Evolutionary conservation across 371 early-diverging fungal species (phyloP), one percentile per base, ranked within the genome.

Genomic region (Syncephalis fuscata): DNA sequence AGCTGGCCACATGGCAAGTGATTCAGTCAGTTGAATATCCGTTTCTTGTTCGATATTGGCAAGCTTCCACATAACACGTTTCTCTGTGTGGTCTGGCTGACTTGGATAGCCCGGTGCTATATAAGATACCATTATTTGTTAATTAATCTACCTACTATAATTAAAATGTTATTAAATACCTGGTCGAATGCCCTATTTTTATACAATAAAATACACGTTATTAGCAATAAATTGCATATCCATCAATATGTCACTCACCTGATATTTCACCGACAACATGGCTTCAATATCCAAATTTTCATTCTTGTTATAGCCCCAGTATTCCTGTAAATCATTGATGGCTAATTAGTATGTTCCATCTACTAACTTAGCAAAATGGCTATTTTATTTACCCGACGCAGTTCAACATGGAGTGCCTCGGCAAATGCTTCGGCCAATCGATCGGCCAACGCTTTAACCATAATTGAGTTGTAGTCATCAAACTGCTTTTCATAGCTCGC

Each of bases 391-490:
- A 32, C 32, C 4, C 73, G 78, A 21, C 92, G 80, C 42, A 91
- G 78, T 48, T 82, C 74, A 54, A 84, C 81, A 60, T 92, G 92
- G 46, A 92, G 55, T 45, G 73, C 68, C 61, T 92, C 92, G 2
- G 92, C 89, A 60, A 88, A 71, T 0, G 89, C 91, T 58, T 92
- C 92, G 0, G 89, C 90, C 39, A 92, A 62, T 55, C 92, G 84
- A 63, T 92, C 92, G 2, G 92, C 92, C 37, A 92, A 62, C 0
- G 91, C 87, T 64, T 92, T 92, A 56, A 78, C 76, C 91, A 92
- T 88, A 55, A 92, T 90, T 44, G 78, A 74, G 25, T 66, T 71
- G 62, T 85, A 92, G 60, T 92, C 92, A 62, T 92, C 92, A 40
- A 77, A 76, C 25, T 80, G 76, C 1, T 62, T 62, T 49, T 82